Evolutionary conservation across 2,329 filamentous ascomycete species (phyloP), one percentile per base, ranked within the genome.

Genomic region (Calycina marina): DNA sequence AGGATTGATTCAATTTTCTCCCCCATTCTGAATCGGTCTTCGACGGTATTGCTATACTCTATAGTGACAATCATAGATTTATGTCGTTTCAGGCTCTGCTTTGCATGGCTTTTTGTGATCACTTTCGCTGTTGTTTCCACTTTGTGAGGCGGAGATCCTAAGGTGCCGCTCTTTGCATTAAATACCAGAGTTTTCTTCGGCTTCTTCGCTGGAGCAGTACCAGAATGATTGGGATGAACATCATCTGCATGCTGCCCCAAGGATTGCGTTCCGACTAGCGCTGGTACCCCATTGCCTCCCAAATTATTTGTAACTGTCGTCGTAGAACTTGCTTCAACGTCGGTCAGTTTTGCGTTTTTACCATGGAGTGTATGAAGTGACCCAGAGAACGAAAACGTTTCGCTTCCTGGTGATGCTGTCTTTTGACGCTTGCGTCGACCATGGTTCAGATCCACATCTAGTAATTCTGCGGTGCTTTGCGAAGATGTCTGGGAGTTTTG

Each of bases 1-100:
- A 85, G 52, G 14, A 92, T 79, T 4, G 64, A 58, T 14, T 74
- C 56, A 35, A 93, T 78, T 41, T 62, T 65, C 6, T 62, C 51
- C 0, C 75, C 78, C 16, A 81, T 51, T 0, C 56, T 55, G 18
- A 52, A 47, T 24, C 63, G 62, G 24, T 56, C 57, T 16, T 49
- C 50, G 5, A 57, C 49, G 35, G 69, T 64, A 4, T 45, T 48
- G 2, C 67, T 69, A 47, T 88, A 88, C 38, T 56, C 62, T 18
- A 84, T 61, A 9, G 57, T 56, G 2, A 74, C 63, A 4, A 80
- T 37, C 14, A 53, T 53, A 4, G 56, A 50, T 24, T 58, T 57
- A 10, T 52, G 40, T 44, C 51, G 48, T 44, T 54, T 62, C 24
- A 50, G 48, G 25, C 55, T 50, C 40, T 54, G 58, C 18, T 16